Evolutionary conservation across 1,139 yeast genomes (phyloP).

Genomic region (Candida sp.): DNA sequence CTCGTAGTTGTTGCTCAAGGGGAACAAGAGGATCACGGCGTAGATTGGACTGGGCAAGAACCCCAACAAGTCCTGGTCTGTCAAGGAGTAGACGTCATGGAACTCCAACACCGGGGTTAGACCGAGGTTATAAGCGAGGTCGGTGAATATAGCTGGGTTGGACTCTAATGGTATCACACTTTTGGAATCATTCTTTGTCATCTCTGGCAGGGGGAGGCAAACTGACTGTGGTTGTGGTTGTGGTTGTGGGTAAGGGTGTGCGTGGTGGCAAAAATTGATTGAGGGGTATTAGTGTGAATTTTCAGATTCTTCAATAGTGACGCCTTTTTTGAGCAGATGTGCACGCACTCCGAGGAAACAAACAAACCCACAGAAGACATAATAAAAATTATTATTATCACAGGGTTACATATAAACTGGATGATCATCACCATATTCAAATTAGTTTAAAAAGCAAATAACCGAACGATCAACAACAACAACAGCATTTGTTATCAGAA

Average conservation of each 20-base stretch:
- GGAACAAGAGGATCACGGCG: slow-evolving; percentile 81
- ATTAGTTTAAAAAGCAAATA: too few relatives aligned
- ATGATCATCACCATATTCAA: too few relatives aligned
- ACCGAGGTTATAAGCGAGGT: slow-evolving; percentile 71
- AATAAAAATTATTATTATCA: too few relatives aligned
- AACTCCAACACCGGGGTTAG: slow-evolving; percentile 63
- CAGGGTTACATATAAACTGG: too few relatives aligned
- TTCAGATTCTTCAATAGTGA: background rate
- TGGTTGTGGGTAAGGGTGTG: background rate
- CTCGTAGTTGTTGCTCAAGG: slow-evolving; percentile 71
- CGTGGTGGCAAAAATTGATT: background rate
- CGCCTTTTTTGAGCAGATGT: too few relatives aligned
- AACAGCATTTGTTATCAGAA: too few relatives aligned
- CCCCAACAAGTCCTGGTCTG: slow-evolving; percentile 77
- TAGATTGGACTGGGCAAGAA: slow-evolving; percentile 83
- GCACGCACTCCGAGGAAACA: background rate
- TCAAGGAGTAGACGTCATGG: slow-evolving; percentile 82
- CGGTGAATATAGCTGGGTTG: slow-evolving; percentile 85
- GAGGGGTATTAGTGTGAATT: background rate
- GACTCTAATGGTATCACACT: slow-evolving; percentile 87
- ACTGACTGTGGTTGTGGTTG: background rate
- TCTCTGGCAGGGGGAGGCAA: background rate
- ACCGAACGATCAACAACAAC: too few relatives aligned
- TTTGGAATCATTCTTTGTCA: slow-evolving; percentile 11
- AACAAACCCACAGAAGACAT: background rate